These are phyloP conservation scores for Xylaria castorea DNA, from an alignment of 495 filamentous ascomycete species.

Conservation along the genomic window DNA sequence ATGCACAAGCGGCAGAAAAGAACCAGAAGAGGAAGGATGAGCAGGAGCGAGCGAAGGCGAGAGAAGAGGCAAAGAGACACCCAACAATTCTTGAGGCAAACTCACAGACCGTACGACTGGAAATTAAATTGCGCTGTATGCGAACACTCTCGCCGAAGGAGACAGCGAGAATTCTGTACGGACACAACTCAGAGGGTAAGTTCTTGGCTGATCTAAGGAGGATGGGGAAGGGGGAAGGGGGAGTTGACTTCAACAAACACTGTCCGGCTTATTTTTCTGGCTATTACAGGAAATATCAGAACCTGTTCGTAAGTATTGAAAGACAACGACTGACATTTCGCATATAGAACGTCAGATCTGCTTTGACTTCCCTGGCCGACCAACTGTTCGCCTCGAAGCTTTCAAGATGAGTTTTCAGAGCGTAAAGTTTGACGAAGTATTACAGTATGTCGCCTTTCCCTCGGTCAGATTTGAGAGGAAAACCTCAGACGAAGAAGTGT, in stretches of 20 bases:
- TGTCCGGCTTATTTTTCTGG: not conserved
- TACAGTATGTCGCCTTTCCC: slow-evolving; percentile 7
- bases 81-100: slow-evolving; percentile 2
- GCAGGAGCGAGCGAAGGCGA: not conserved
- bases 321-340: not conserved
- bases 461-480: not conserved
- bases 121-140: slow-evolving; percentile 9
- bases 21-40: slow-evolving; percentile 1
- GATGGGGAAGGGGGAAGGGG: not conserved
- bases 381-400: slow-evolving; percentile 4
- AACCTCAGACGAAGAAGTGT: not conserved
- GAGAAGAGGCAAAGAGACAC: not conserved
- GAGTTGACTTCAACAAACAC: not conserved
- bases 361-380: slow-evolving; percentile 1
- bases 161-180: not conserved
- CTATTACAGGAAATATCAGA: not conserved
- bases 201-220: not conserved
- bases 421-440: slow-evolving; percentile 6
- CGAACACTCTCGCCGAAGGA: not conserved
- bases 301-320: not conserved
- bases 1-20: not conserved
- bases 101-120: not conserved
- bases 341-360: not conserved
- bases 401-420: not conserved
- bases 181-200: not conserved